Conservation (phyloP, 2,329 filamentous ascomycete species). For the Monosporascus sp. region DNA sequence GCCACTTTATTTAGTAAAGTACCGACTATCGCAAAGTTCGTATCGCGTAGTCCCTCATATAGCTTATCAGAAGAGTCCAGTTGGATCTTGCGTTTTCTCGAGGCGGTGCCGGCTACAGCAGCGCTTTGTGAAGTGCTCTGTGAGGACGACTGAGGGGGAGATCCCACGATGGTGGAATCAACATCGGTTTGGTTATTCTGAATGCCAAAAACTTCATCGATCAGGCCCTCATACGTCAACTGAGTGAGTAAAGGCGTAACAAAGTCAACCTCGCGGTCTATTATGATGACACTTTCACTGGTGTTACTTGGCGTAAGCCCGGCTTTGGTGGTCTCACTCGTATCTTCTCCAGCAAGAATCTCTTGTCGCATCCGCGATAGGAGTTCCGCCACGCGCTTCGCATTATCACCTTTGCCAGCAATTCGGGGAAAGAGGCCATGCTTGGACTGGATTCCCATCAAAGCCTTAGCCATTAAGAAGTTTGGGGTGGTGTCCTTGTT, state of each 20-base stretch:
- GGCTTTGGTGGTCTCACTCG: constrained; percentile 52
- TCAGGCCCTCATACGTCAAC: constrained; percentile 90
- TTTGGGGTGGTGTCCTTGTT: constrained; percentile 87
- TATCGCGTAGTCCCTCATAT: constrained; percentile 80
- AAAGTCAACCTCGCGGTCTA: constrained; percentile 92
- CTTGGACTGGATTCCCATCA: constrained; percentile 90
- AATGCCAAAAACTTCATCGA: constrained; percentile 91
- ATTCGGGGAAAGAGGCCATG: constrained; percentile 93
- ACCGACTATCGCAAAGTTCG: constrained; percentile 93
- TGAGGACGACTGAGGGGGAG: constrained; percentile 51
- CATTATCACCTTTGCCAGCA: constrained; percentile 92
- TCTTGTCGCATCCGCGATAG: constrained; percentile 90
- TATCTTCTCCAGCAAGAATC: constrained; percentile 71
- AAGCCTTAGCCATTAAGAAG: constrained; percentile 79
- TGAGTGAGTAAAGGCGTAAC: constrained; percentile 90
- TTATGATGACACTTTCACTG: constrained; percentile 87
- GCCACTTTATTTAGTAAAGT: constrained; percentile 85
- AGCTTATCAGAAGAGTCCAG: constrained; percentile 86
- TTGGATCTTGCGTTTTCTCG: constrained; percentile 79
- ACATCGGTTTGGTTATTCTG: constrained; percentile 90
- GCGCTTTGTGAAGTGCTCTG: constrained; percentile 47
- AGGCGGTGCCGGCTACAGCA: constrained; percentile 47
- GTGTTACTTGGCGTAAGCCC: constrained; percentile 79
- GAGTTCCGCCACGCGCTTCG: constrained; percentile 80
- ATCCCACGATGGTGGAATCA: constrained; percentile 81